phyloP scores from a whole-genome alignment of 2,329 filamentous ascomycete species.

The Sporothrix protearum region DNA sequence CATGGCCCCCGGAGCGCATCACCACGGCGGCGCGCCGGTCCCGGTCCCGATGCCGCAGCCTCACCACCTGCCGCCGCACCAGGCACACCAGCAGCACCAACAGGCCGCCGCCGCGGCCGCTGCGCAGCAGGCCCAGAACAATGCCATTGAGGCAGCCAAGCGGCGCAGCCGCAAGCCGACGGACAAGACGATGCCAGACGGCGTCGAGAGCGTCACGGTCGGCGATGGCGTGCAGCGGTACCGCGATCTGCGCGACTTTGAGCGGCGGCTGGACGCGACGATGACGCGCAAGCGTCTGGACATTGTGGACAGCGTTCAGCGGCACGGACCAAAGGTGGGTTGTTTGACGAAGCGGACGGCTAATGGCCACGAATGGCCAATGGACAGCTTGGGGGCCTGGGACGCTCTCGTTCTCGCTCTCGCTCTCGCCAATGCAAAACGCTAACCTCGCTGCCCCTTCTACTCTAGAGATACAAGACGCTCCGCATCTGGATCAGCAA shows the following conservation, averaged over 20 bases:
- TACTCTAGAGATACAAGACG: constrained; percentile 66
- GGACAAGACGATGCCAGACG: constrained; percentile 91
- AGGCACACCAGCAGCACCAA: constrained; percentile 45
- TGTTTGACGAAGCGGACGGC: background rate
- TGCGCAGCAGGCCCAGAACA: constrained; percentile 49
- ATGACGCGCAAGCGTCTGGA: constrained; percentile 94
- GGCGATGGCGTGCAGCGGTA: constrained; percentile 81
- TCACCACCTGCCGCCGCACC: constrained; percentile 19
- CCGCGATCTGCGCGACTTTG: constrained; percentile 76
- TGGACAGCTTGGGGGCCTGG: background rate
- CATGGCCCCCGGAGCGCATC: constrained; percentile 20
- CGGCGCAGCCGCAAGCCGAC: constrained; percentile 84
- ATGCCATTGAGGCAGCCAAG: constrained; percentile 66
- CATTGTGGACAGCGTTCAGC: constrained; percentile 74
- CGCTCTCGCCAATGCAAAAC: background rate
- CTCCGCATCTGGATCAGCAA: constrained; percentile 94
- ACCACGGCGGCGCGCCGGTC: constrained; percentile 20
- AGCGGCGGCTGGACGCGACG: constrained; percentile 82
- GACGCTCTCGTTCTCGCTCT: no score
- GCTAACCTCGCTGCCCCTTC: background rate
- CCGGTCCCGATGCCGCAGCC: constrained; percentile 19
- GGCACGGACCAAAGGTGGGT: constrained; percentile 43
- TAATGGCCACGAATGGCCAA: background rate
- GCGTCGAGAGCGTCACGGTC: constrained; percentile 75
- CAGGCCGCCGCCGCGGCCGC: constrained; percentile 43